A percentile compares a stretch with the other conserved stretches of the same genome.
Conservation (phyloP, 1,139 yeast species). For the Lodderomyces orthopsilosis region DNA sequence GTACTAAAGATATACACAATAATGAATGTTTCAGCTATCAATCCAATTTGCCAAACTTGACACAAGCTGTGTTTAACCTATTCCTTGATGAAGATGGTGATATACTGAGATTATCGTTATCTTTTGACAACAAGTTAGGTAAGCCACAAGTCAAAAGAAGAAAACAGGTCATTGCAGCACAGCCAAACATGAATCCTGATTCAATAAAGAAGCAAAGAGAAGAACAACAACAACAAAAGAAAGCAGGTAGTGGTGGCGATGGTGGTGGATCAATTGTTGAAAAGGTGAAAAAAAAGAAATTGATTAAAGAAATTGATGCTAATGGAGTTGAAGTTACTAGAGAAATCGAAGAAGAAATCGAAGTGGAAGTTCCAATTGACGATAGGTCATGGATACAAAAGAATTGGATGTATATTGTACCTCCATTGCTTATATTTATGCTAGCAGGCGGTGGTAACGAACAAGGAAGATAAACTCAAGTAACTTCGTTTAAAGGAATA, state of each 20-base stretch:
- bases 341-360: conserved; percentile 24
- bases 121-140: conserved; percentile 11
- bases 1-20: conserved; percentile 26
- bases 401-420: conserved; percentile 52
- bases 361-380: conserved; percentile 26
- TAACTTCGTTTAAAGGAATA: background rate
- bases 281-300: conserved; percentile 12
- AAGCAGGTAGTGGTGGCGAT: too few species aligned
- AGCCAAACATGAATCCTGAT: conserved; percentile 30
- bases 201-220: conserved; percentile 13
- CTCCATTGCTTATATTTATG: conserved; percentile 38
- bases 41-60: conserved; percentile 9
- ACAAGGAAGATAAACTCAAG: background rate
- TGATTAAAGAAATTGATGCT: conserved; percentile 18
- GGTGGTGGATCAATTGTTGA: conserved; percentile 4
- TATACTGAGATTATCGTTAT: conserved; percentile 16
- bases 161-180: conserved; percentile 16
- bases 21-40: conserved; percentile 33
- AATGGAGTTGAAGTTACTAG: conserved; percentile 26
- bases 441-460: conserved; percentile 25
- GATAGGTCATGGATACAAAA: conserved; percentile 51
- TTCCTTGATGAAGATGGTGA: conserved; percentile 15
- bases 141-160: conserved; percentile 11
- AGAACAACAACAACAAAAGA: conserved; percentile 9
- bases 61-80: conserved; percentile 16